Percentiles rank a stretch among this genome's conserved stretches.
Conservation (phyloP, 169 alveolate species). For the Perkinsus marinus region DNA sequence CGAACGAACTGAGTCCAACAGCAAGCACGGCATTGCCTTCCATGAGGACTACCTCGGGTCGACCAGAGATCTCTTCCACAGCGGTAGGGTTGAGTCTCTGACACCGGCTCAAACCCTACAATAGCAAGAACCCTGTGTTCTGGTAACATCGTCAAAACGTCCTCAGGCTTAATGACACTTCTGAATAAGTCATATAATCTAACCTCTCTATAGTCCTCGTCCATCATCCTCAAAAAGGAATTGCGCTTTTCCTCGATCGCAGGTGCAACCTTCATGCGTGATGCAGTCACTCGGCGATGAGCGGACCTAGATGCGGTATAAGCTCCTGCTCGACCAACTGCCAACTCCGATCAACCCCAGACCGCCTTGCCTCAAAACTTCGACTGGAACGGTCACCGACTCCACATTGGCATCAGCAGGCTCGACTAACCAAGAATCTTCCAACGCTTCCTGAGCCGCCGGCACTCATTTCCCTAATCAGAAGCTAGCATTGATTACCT, state of each 20-base stretch:
- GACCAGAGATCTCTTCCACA: not conserved
- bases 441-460: not conserved
- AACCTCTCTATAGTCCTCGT: not conserved
- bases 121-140: not conserved
- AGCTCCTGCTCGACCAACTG: not conserved
- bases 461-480: not conserved
- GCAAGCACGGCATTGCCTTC: no score
- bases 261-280: not conserved
- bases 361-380: not conserved
- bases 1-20: not conserved
- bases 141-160: no score
- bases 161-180: no score
- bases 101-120: not conserved
- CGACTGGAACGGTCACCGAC: not conserved
- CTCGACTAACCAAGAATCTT: not conserved
- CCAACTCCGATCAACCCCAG: no score
- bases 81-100: not conserved
- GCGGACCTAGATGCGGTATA: no score
- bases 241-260: not conserved
- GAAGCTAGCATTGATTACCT: not conserved
- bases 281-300: not conserved
- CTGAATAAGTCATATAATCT: no score
- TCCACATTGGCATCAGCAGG: not conserved
- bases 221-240: not conserved
- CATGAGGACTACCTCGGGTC: not conserved